Evolutionary conservation across 2,329 filamentous ascomycete genomes (phyloP), one percentile per base, ranked within the genome.

Genomic region (Magnaporthiopsis incrustans): DNA sequence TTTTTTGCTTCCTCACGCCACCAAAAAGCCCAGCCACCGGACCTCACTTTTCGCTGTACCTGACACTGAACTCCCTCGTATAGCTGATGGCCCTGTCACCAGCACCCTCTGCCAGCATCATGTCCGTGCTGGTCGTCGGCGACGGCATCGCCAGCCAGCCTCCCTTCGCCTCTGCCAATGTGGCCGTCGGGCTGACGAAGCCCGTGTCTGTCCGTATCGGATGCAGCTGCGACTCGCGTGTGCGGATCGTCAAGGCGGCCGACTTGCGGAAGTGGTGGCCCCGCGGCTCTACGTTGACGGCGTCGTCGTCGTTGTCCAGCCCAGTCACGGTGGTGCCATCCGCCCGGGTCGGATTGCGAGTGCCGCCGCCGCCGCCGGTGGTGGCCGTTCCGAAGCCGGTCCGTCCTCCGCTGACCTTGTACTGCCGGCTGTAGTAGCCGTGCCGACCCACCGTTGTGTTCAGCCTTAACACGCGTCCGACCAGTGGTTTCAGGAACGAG

Each of bases 401-500:
- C 22, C 22, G 44, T 7, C 44, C 44, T 2, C 44, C 44, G 22
- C 44, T 53, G 18, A 53, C 18, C 10, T 53, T 53, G 44, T 53
- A 53, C 22, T 22, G 44, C 44, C n/a, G 44, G 32, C 33, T 59
- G 53, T n/a, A 33, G 57, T 53, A 38, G 33, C 62, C 44, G 22
- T 4, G 44, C 44, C 44, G 44, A 22, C 11, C 44, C 3, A 1
- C 8, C 6, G 60, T 30, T 18, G 44, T 53, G 63, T 62, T 64
- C 32, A 64, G 18, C 60, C 59, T 64, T 26, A 67, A 44, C 26
- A 67, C 25, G 30, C 65, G 59, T 25, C 68, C 67, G 63, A 69
- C 63, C 32, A 71, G 65, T 1, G 70, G 70, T 60, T 66, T 68
- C 2, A 71, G 66, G 26, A 67, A 67, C 30, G 69, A 69, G 14